Percentiles rank a stretch among this genome's conserved stretches.
Conservation (phyloP, 331 rosid genomes). For the Cydonia oblonga region DNA sequence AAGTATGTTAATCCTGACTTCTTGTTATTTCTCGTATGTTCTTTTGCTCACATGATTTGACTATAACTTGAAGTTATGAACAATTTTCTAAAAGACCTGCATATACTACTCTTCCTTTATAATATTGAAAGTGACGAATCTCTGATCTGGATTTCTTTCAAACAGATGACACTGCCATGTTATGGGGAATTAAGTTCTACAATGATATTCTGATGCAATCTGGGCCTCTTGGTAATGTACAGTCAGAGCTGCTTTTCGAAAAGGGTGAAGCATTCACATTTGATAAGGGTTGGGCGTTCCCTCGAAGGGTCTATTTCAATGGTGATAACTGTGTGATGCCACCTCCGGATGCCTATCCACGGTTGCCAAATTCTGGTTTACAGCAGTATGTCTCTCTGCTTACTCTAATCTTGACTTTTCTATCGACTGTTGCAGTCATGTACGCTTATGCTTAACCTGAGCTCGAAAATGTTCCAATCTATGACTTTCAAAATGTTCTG, state of each 20-base stretch:
- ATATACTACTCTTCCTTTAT: background rate
- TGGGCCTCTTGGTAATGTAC: constrained; percentile 70
- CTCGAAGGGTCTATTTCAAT: constrained; percentile 72
- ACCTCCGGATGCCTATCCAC: constrained; percentile 79
- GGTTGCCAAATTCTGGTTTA: constrained; percentile 55
- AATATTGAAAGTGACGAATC: background rate
- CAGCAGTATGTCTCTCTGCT: constrained; percentile 25
- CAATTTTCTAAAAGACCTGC: background rate
- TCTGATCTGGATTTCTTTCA: constrained; percentile 13
- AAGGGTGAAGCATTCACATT: constrained; percentile 68
- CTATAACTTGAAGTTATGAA: background rate
- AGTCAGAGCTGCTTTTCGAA: constrained; percentile 68
- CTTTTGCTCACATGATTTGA: background rate
- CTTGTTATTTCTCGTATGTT: background rate
- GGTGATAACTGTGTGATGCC: constrained; percentile 97
- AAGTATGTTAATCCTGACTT: constrained; percentile 37
- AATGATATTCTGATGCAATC: constrained; percentile 79
- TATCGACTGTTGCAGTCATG: constrained; percentile 29
- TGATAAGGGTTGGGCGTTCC: constrained; percentile 96
- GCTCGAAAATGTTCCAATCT: background rate
- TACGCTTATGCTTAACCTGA: constrained; percentile 13
- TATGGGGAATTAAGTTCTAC: constrained; percentile 85
- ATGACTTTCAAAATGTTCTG: constrained; percentile 6
- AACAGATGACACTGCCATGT: constrained; percentile 88
- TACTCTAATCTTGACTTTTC: constrained; percentile 26